These are phyloP conservation scores for Aspergillus olivimuriae DNA, from an alignment of 495 filamentous ascomycete genomes.

Conservation along the genomic window DNA sequence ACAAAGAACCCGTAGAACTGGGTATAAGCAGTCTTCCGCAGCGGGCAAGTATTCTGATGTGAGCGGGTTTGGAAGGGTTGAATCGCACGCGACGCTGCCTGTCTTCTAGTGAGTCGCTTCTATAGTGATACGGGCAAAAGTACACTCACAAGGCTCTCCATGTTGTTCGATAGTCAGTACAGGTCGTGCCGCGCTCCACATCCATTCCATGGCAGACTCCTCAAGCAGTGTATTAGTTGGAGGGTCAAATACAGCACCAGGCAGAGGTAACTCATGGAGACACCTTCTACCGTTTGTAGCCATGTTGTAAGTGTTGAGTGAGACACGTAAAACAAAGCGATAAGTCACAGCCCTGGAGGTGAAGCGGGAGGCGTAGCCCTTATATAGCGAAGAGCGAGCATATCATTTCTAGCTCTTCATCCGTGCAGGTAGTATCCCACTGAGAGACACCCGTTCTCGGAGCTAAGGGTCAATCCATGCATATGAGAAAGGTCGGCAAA, in stretches of 20 bases:
- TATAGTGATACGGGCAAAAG: background rate
- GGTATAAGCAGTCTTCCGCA: background rate
- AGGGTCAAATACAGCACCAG: too few species aligned
- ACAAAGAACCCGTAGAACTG: background rate
- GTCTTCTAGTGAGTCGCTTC: background rate
- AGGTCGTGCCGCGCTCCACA: too few species aligned
- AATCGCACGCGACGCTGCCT: background rate
- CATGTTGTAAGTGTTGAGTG: background rate
- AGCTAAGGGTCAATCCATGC: too few species aligned
- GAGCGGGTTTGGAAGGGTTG: background rate
- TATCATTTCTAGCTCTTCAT: background rate
- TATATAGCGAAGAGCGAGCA: background rate
- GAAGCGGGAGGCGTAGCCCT: background rate
- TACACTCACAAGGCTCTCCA: background rate
- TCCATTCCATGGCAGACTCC: too few species aligned
- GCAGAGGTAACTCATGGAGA: too few species aligned
- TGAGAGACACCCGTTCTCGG: too few species aligned
- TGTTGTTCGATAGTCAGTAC: too few species aligned
- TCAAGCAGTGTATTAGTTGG: background rate
- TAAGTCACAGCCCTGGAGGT: background rate
- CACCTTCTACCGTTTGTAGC: too few species aligned
- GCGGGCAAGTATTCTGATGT: too few species aligned
- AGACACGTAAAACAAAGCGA: too few species aligned
- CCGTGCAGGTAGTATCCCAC: too few species aligned
- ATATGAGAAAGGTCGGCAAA: background rate